Evolutionary conservation across 257 asterid species (phyloP), one percentile per base, ranked within the genome.

Genomic region (Penstemon davidsonii): DNA sequence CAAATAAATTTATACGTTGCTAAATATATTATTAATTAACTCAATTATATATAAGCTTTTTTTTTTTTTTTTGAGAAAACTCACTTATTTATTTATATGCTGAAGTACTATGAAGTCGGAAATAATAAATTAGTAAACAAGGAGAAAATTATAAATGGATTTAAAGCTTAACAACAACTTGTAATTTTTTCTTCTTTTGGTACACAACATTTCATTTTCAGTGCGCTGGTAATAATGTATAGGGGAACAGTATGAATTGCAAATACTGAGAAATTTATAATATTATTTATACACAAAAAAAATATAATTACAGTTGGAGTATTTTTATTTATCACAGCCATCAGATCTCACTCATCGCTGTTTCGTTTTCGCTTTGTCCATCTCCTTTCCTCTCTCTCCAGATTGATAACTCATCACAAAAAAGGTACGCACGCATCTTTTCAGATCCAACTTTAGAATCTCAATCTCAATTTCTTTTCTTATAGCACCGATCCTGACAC

Each of bases 361-460:
- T 49, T 46, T 46, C 33, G 2, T 25, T 7, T 46, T 7, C 6
- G 9, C 3, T 46, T 46, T 7, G 3, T 46, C 10, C 4, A 7
- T 45, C 12, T 9, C 15, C 13, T 47, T 7, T 47, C 12, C 5
- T 15, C 18, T 15, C 15, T 62, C 74, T 67, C 55, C 77, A 51
- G 65, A 57, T 71, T 67, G 71, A 62, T 67, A 61, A 58, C 58
- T 12, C 19, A 52, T 25, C 64, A 8, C 43, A 13, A 58, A 78
- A 55, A 76, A 69, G 79, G 83, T 81, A 37, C 38, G 75, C 8
- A 37, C 38, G 75, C 8, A 33, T 64, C 70, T 75, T 60, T 72
- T 63, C 47, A 75, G 86, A 81, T 81, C 86, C 76, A 57, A 53
- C 68, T 68, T 8, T 41, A 5, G 72, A 44, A 59, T 68, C 66